Percentiles rank a stretch among this genome's conserved stretches.
phyloP scores from a whole-genome alignment of 106 monocot species.

The Platanthera zijinensis region DNA sequence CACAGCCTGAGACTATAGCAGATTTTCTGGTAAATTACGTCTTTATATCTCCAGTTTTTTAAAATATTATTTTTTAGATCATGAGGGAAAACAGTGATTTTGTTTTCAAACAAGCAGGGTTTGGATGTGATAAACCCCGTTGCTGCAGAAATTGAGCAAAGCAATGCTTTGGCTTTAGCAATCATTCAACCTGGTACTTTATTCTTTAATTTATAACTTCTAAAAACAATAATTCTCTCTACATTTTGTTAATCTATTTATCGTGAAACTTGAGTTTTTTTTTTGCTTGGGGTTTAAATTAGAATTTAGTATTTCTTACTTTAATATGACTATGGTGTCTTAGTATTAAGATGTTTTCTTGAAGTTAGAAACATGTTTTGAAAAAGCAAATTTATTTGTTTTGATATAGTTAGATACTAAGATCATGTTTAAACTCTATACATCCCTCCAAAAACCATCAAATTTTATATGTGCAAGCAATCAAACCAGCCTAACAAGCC shows the following conservation, averaged over 20 bases:
- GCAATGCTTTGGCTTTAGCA: conserved; percentile 83
- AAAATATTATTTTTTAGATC: not conserved
- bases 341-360: not conserved
- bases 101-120: conserved; percentile 23
- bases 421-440: too few species aligned
- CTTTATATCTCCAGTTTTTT: not conserved
- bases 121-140: conserved; percentile 63
- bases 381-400: too few species aligned
- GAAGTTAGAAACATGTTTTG: not conserved
- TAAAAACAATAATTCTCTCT: not conserved
- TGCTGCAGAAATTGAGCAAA: conserved; percentile 72
- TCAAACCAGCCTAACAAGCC: too few species aligned
- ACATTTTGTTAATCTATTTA: not conserved
- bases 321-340: not conserved
- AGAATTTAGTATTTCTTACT: not conserved
- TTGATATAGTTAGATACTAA: too few species aligned
- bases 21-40: conserved; percentile 59
- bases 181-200: conserved; percentile 61
- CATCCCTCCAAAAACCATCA: too few species aligned
- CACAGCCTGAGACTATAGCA: conserved; percentile 28
- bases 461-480: too few species aligned
- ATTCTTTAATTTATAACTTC: not conserved
- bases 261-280: not conserved
- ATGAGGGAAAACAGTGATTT: conserved; percentile 6
- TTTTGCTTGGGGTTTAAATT: not conserved